phyloP scores from a whole-genome alignment of 169 alveolate genomes.

The Plasmodium cynomolgi region DNA sequence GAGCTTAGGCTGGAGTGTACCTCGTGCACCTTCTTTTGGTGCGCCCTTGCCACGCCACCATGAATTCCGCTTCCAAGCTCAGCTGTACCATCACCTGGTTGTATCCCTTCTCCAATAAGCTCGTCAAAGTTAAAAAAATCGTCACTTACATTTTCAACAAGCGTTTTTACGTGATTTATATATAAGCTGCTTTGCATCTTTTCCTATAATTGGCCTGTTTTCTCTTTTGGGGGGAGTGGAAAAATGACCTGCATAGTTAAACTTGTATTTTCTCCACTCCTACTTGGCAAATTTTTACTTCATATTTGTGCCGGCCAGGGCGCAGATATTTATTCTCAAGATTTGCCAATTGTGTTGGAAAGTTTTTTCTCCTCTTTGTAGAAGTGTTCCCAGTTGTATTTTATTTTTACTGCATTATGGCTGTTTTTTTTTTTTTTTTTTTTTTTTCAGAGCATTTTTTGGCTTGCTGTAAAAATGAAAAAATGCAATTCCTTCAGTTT shows the following conservation, averaged over 20 bases:
- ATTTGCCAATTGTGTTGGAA: neutral
- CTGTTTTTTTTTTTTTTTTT: slow-evolving; percentile 8
- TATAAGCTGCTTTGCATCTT: slow-evolving; percentile 17
- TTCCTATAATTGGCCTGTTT: neutral
- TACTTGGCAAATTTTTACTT: neutral
- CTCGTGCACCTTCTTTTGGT: slow-evolving; percentile 32
- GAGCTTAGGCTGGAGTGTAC: slow-evolving; percentile 26
- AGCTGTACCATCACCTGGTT: neutral
- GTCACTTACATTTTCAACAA: slow-evolving; percentile 11
- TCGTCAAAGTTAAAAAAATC: slow-evolving; percentile 1
- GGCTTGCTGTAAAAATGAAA: neutral
- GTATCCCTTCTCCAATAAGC: neutral
- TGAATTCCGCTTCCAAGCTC: neutral
- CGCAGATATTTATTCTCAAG: neutral
- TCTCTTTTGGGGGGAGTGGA: neutral
- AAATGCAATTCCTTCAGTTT: neutral
- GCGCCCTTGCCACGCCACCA: neutral
- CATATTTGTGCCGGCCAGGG: neutral
- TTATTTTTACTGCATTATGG: neutral
- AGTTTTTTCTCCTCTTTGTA: neutral
- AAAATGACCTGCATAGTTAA: neutral
- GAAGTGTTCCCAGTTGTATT: neutral
- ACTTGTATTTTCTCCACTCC: neutral
- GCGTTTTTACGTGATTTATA: slow-evolving; percentile 21
- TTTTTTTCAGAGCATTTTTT: neutral